Evolutionary conservation across 208 protist species (phyloP).

Genomic region (Borovskyia barvae): DNA sequence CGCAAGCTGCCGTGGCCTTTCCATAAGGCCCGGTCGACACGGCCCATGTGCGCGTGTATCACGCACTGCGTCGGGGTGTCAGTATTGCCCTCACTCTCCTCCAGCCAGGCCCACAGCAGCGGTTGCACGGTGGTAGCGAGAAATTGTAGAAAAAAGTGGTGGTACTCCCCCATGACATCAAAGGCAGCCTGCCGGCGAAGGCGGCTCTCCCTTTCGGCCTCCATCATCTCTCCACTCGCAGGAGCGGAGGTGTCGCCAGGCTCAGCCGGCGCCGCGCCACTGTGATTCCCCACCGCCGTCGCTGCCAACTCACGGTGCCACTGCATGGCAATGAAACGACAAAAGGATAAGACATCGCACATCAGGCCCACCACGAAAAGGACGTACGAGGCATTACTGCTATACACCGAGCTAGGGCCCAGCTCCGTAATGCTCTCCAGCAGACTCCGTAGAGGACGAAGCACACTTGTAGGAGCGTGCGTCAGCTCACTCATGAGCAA

Average conservation of each 20-base stretch:
- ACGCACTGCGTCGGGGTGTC: slow-evolving; percentile 80
- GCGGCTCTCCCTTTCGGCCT: neutral
- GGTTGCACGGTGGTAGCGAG: slow-evolving; percentile 29
- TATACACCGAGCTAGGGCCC: slow-evolving; percentile 73
- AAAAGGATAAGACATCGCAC: slow-evolving; percentile 57
- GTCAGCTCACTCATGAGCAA: slow-evolving; percentile 87
- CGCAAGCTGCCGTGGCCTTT: slow-evolving; percentile 15
- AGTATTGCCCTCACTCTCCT: slow-evolving; percentile 50
- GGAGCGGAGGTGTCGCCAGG: no score
- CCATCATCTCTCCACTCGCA: no score
- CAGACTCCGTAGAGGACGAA: slow-evolving; percentile 45
- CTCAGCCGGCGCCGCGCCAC: neutral
- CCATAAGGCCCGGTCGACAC: slow-evolving; percentile 53
- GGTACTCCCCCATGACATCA: slow-evolving; percentile 22
- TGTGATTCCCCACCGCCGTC: neutral
- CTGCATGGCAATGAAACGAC: slow-evolving; percentile 26
- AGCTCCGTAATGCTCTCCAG: slow-evolving; percentile 49
- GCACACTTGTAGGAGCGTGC: slow-evolving; percentile 50
- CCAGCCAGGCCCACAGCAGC: slow-evolving; percentile 48
- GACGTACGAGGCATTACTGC: slow-evolving; percentile 70
- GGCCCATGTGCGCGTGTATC: slow-evolving; percentile 50
- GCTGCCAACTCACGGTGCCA: neutral
- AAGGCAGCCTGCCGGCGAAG: neutral
- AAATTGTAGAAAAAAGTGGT: slow-evolving; percentile 29
- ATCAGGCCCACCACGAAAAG: slow-evolving; percentile 64